Evolutionary conservation across 1,284 basidiomycete genomes (phyloP).

Genomic region (Mycosarcoma maydis): DNA sequence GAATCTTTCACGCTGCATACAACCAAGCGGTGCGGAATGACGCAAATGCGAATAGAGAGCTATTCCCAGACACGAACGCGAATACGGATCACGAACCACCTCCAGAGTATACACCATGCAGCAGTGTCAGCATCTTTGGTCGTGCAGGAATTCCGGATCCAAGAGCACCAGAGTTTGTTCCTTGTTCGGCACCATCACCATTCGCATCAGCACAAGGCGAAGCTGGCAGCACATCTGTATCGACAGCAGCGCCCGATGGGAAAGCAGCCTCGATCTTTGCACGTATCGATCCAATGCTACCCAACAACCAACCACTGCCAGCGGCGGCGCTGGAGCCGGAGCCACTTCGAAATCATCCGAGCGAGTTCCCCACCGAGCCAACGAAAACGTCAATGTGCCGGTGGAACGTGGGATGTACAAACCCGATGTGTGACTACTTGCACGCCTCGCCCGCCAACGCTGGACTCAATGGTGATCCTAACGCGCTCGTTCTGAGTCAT

Average conservation of each 20-base stretch:
- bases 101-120: constrained; percentile 7
- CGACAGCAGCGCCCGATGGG: constrained; percentile 1
- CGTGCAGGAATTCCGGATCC: constrained; percentile 62
- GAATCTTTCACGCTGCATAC: constrained; percentile 22
- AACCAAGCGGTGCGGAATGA: constrained; percentile 6
- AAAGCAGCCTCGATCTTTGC: constrained; percentile 45
- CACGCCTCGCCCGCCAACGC: constrained; percentile 61
- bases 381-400: constrained; percentile 54
- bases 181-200: constrained; percentile 8
- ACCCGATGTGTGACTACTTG: constrained; percentile 60
- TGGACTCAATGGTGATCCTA: constrained; percentile 36
- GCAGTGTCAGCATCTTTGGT: constrained; percentile 55
- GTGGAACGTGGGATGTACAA: constrained; percentile 59
- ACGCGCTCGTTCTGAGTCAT: constrained; percentile 58
- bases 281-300: constrained; percentile 61
- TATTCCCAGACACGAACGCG: constrained; percentile 6
- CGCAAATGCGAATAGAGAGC: constrained; percentile 7
- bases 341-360: constrained; percentile 8
- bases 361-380: constrained; percentile 52
- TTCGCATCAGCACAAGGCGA: neutral
- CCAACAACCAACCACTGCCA: constrained; percentile 43
- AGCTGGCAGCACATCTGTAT: neutral
- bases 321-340: neutral
- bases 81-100: neutral
- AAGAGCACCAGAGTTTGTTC: constrained; percentile 56